Percentiles rank a stretch among this genome's conserved stretches.
phyloP scores from a whole-genome alignment of 2,329 filamentous ascomycete genomes.

The Talaromyces sp. region DNA sequence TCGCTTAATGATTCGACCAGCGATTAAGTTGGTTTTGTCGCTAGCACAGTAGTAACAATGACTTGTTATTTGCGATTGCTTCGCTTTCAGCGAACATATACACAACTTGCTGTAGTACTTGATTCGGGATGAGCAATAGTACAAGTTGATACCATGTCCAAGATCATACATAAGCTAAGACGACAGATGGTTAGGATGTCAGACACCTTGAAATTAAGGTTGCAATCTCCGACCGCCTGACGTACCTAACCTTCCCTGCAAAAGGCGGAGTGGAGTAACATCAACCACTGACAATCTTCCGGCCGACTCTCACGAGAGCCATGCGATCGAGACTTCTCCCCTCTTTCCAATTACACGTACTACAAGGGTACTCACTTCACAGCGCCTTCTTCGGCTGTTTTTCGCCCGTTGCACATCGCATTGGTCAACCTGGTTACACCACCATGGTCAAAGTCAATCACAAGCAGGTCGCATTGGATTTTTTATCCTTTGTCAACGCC shows the following conservation, averaged over 20 bases:
- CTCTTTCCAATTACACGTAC: background rate
- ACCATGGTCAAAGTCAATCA: slow-evolving; percentile 29
- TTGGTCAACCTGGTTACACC: background rate
- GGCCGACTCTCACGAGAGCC: background rate
- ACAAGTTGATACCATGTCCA: too few species aligned
- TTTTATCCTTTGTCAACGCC: slow-evolving; percentile 88
- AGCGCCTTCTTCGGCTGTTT: background rate
- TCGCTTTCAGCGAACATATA: too few species aligned
- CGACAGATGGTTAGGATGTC: background rate
- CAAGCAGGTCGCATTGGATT: slow-evolving; percentile 64
- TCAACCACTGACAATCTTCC: background rate
- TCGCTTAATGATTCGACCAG: slow-evolving; percentile 19
- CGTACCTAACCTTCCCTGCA: background rate
- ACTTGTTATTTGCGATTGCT: background rate
- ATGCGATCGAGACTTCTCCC: slow-evolving; percentile 1
- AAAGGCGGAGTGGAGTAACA: slow-evolving; percentile 1
- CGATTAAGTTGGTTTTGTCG: slow-evolving; percentile 1
- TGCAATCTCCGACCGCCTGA: background rate
- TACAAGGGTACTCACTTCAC: background rate
- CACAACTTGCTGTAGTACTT: too few species aligned
- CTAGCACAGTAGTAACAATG: background rate
- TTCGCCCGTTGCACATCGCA: background rate
- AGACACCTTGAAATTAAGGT: slow-evolving; percentile 9
- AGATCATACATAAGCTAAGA: too few species aligned
- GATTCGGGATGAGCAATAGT: too few species aligned